phyloP scores from a whole-genome alignment of 768 basidiomycete species.

The Neoboletus magnificus region DNA sequence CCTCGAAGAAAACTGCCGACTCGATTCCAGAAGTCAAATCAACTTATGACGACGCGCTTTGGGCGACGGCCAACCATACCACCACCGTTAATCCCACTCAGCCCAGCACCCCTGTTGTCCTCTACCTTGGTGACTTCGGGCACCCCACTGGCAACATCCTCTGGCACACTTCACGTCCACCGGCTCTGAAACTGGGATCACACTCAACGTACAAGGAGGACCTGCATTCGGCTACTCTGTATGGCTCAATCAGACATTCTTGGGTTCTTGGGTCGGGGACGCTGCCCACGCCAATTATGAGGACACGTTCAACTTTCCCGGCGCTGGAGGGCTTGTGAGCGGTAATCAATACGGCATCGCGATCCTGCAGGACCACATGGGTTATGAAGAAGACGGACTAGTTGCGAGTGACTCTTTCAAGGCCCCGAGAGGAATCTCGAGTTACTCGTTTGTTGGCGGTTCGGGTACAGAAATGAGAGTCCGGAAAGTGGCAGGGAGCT shows the following conservation, averaged over 20 bases:
- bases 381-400: constrained; percentile 44
- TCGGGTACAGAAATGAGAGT: constrained; percentile 33
- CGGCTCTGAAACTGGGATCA: constrained; percentile 44
- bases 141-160: constrained; percentile 51
- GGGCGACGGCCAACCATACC: constrained; percentile 42
- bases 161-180: constrained; percentile 49
- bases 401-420: constrained; percentile 47
- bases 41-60: constrained; percentile 39
- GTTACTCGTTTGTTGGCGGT: constrained; percentile 44
- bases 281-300: constrained; percentile 11
- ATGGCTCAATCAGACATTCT: constrained; percentile 46
- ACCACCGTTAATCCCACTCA: constrained; percentile 41
- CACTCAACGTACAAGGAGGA: constrained; percentile 41
- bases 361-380: constrained; percentile 55
- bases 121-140: constrained; percentile 49
- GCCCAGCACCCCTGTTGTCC: constrained; percentile 39
- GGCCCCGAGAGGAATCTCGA: constrained; percentile 45
- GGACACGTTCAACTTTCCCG: constrained; percentile 14
- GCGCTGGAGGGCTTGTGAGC: neutral
- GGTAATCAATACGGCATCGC: constrained; percentile 44
- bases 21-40: constrained; percentile 37
- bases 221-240: constrained; percentile 47
- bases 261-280: constrained; percentile 39
- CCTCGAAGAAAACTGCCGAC: constrained; percentile 20
- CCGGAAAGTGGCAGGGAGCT: constrained; percentile 53